A percentile compares a stretch with the other conserved stretches of the same genome.
phyloP scores from a whole-genome alignment of 345 rosid genomes.

The Durio zibethinus region DNA sequence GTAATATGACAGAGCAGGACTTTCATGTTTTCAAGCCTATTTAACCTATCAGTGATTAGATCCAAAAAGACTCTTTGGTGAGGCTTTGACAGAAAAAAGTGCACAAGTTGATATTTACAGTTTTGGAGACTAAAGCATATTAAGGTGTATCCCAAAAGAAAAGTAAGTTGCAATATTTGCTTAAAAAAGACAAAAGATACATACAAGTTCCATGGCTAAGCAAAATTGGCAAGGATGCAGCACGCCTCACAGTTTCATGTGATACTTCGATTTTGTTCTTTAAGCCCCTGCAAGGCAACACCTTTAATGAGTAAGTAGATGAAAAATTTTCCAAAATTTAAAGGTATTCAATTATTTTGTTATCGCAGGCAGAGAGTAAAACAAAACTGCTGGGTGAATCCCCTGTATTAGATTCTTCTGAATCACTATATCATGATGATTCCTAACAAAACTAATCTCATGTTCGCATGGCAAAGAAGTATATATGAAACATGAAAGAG shows the following conservation, averaged over 20 bases:
- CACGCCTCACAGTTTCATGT: conserved; percentile 61
- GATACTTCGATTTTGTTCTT: conserved; percentile 60
- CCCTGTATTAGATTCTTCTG: too few species aligned
- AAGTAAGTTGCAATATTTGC: background rate
- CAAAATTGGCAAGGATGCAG: conserved; percentile 59
- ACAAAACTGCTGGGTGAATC: background rate
- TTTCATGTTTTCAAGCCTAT: background rate
- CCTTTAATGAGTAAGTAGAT: conserved; percentile 6
- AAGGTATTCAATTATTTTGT: background rate
- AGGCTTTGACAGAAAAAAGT: background rate
- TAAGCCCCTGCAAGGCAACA: conserved; percentile 38
- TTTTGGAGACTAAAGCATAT: background rate
- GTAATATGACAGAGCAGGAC: background rate
- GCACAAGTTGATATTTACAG: background rate
- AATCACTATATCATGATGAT: background rate
- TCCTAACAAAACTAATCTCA: background rate
- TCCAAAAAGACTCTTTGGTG: too few species aligned
- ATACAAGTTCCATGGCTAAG: conserved; percentile 66
- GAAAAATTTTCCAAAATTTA: too few species aligned
- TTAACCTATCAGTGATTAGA: background rate
- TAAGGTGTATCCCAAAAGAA: background rate
- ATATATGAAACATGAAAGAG: background rate
- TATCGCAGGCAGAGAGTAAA: background rate
- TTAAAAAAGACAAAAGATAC: conserved; percentile 12
- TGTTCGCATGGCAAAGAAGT: background rate